A percentile compares a stretch with the other conserved stretches of the same genome.
Evolutionary conservation across 1,284 basidiomycete genomes (phyloP).

Genomic region (Porogramme epimiltina): DNA sequence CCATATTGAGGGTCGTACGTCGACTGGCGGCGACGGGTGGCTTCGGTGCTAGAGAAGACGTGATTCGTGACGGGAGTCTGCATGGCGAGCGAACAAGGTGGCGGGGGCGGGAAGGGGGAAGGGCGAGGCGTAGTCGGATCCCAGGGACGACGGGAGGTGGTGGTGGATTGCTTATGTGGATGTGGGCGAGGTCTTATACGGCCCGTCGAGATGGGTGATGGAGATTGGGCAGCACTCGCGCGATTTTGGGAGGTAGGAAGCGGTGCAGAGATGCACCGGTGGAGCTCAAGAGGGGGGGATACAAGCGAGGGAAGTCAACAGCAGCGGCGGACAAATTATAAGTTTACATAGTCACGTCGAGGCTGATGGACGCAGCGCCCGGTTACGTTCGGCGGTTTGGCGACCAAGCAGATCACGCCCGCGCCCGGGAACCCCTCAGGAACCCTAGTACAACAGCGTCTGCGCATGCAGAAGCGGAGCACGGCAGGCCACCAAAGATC

Average conservation of each 20-base stretch:
- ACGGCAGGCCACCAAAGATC: too few species aligned
- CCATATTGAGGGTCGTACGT: neutral
- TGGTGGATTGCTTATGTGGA: neutral
- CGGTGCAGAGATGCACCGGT: neutral
- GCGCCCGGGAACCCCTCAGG: too few species aligned
- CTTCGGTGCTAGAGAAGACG: neutral
- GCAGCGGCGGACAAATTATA: neutral
- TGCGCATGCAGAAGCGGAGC: too few species aligned
- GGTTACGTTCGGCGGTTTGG: too few species aligned
- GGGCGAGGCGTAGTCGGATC: slow-evolving; percentile 1
- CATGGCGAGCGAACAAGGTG: neutral
- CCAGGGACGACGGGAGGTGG: neutral
- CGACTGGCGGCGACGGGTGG: slow-evolving; percentile 1
- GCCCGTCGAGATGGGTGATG: neutral
- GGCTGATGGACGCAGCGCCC: too few species aligned
- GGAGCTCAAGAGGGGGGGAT: neutral
- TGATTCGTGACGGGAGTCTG: slow-evolving; percentile 1
- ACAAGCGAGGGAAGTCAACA: neutral
- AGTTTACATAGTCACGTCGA: neutral
- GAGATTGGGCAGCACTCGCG: neutral
- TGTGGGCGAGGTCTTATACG: neutral
- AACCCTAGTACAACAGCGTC: too few species aligned
- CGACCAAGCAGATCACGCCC: too few species aligned
- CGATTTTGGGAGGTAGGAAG: neutral
- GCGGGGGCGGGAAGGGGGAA: neutral